Base-by-base conservation (phyloP, 176 grass and related monocot genomes). In the Aechmea fasciata region DNA sequence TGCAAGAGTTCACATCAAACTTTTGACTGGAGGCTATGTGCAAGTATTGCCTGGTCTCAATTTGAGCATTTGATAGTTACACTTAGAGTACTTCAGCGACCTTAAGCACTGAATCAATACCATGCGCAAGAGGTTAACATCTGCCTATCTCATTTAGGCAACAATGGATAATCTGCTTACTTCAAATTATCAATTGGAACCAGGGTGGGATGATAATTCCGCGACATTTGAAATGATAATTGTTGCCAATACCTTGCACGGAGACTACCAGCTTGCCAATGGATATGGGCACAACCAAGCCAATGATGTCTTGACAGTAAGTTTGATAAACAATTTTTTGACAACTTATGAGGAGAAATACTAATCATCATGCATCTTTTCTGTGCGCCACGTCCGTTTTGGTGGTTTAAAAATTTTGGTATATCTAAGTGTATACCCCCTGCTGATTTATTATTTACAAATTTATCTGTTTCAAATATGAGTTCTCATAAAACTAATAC, bases 261-360 rank as follows among this genome's bases (percentile, higher is more conserved):
- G 91, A 72, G 91, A 96, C 79, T 96, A 84, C 80, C 91, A 96
- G 70, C 83, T 96, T 78, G 85, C 88, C 24, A 96, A 88, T 75
- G 91, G 91, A 24, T 84, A 83, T 82, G 85, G 91, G 48, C 69
- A 76, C 13, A 55, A 57, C 2, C 48, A 82, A 55, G 91, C 85
- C 72, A 80, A 75, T 73, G 26, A 22, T 0, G 80, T 91, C 20
- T 79, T 96, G 76, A 71, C 69, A 52, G 91, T 96, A 84, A 86
- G 88, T 79, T 71, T 50, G 12, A 49, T 7, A 18, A 8, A 65
- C 53, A 51, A 24, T 15, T 78, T 70, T 70, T 47, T 14, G 8
- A 14, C 2, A 10, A 59, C 3, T 10, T 59, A 9, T 57, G 3
- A 57, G 3, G 52, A 57, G 52, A 57, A 57, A 15, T 57, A 57